Percentiles rank a stretch among this genome's conserved stretches.
phyloP scores from a whole-genome alignment of 176 grass and related monocot genomes.

The Cocos nucifera region DNA sequence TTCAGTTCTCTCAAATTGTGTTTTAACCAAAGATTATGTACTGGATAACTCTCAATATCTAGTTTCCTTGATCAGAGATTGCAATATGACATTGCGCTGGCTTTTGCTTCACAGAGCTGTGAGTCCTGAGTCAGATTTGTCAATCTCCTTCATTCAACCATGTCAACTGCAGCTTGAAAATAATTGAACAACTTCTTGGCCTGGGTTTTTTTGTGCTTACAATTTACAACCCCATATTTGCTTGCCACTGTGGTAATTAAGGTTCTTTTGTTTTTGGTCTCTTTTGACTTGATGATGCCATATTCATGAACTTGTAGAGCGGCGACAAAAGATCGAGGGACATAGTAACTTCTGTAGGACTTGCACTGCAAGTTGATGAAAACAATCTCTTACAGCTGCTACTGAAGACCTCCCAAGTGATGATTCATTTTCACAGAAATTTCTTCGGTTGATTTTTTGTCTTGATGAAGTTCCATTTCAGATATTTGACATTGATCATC shows the following conservation, averaged over 20 bases:
- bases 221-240: too few species aligned
- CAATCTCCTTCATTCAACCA: too few species aligned
- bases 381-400: conserved; percentile 41
- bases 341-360: conserved; percentile 34
- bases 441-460: conserved; percentile 6
- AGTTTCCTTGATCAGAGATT: conserved; percentile 53
- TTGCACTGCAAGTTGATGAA: conserved; percentile 41
- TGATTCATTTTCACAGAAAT: neutral
- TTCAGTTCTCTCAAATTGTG: conserved; percentile 24
- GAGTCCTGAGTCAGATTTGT: conserved; percentile 13
- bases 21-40: conserved; percentile 49
- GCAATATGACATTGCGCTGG: conserved; percentile 61
- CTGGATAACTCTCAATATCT: conserved; percentile 43
- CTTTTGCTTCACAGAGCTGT: conserved; percentile 80
- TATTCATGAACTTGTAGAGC: conserved; percentile 35
- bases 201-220: too few species aligned
- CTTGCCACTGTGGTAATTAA: too few species aligned
- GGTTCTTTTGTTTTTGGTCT: neutral
- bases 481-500: conserved; percentile 8
- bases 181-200: too few species aligned
- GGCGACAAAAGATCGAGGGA: conserved; percentile 59
- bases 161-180: too few species aligned
- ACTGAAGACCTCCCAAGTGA: conserved; percentile 53
- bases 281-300: neutral
- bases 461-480: conserved; percentile 2